Base-by-base conservation (phyloP, 2,329 filamentous ascomycete genomes). In the Penicillium rolfsii region DNA sequence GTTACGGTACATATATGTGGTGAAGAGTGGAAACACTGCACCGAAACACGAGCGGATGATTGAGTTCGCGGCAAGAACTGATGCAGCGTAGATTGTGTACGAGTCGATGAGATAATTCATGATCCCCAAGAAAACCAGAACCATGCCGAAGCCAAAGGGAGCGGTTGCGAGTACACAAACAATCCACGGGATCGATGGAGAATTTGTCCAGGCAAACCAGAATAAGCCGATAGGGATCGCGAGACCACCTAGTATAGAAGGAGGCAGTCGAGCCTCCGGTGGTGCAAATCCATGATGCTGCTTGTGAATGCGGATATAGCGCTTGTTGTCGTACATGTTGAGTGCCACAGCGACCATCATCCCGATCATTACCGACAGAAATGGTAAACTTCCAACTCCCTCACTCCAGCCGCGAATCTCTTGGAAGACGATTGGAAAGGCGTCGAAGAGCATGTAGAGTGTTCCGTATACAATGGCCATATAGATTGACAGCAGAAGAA, bases 181-280 rank as follows among this genome's bases (percentile, higher is more conserved):
- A 48, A 73, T 69, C 71, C 72, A 74, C 53, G 72, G 71, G 38
- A 74, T 67, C 2, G 67, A 69, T 67, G 67, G 74, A 58, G 74
- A 80, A 52, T 83, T 81, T 0, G 83, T 84, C 83, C 83, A 85
- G 0, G 82, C 83, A 54, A 85, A 82, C 82, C 82, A 84, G 70
- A 85, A 84, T 2, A 85, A 74, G 12, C 82, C 80, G 54, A 84
- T 73, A 0, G 85, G 84, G 53, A 87, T 75, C 9, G 74, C 72
- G 24, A 83, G 76, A 61, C 75, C 76, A 22, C 80, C 80, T 3
- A 81, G 62, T 45, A 82, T 80, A 40, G 74, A 76, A 16, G 80
- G 78, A 3, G 81, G 80, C 0, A 84, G 68, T 40, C 81, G 82
- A 30, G 81, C 82, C 74, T 86, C 84, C 0, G 86, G 85, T 16